phyloP scores from a whole-genome alignment of 176 grass and related monocot species.

The Puya raimondii region DNA sequence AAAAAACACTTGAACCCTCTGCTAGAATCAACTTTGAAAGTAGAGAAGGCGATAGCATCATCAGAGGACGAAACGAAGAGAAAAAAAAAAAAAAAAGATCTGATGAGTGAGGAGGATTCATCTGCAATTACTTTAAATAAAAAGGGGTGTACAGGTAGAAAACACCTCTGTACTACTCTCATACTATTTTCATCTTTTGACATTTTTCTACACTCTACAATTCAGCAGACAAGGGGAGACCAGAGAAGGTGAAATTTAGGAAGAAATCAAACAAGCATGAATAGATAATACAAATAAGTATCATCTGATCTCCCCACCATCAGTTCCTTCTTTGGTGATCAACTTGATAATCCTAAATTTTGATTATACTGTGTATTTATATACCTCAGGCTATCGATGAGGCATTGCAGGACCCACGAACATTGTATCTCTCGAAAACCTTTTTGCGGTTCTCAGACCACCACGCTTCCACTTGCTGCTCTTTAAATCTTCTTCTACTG shows the following conservation, averaged over 20 bases:
- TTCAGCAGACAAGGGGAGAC: background rate
- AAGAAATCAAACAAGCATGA: background rate
- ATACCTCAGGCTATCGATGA: slow-evolving; percentile 57
- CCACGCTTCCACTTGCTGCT: slow-evolving; percentile 91
- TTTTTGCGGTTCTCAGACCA: slow-evolving; percentile 93
- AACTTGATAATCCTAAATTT: background rate
- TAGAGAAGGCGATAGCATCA: background rate
- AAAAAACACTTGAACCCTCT: no score
- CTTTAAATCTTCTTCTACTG: slow-evolving; percentile 78
- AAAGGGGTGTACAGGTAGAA: background rate
- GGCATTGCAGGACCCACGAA: slow-evolving; percentile 51
- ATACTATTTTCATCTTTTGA: background rate
- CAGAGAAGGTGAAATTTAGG: background rate
- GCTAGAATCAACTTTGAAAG: no score
- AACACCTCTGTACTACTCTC: background rate
- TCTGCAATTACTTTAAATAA: background rate
- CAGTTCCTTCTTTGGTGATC: background rate
- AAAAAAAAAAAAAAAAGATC: background rate
- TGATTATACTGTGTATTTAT: slow-evolving; percentile 32
- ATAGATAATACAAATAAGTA: background rate
- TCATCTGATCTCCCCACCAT: background rate
- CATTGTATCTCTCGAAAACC: slow-evolving; percentile 81
- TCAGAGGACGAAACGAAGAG: background rate
- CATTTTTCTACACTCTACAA: background rate
- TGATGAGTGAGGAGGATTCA: background rate